Evolutionary conservation across 192 early-diverging fungal species (phyloP).

Genomic region (Endogone sp.): DNA sequence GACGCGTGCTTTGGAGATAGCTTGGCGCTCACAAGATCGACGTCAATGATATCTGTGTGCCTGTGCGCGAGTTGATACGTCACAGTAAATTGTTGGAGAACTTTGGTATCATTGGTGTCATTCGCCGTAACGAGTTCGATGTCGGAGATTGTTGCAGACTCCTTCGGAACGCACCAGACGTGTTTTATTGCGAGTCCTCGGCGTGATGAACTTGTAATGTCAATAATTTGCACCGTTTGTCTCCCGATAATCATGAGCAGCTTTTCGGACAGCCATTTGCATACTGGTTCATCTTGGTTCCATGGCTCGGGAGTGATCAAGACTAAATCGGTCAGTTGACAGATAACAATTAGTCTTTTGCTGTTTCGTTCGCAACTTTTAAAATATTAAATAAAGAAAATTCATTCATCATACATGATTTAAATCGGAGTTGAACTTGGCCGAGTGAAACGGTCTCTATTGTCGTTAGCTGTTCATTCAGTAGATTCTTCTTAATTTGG

Average conservation of each 20-base stretch:
- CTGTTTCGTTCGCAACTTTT: neutral
- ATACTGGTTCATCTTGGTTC: neutral
- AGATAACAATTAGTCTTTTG: neutral
- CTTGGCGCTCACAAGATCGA: neutral
- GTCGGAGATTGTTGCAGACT: neutral
- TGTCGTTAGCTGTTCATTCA: neutral
- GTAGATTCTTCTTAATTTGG: neutral
- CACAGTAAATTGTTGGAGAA: no score
- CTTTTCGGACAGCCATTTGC: neutral
- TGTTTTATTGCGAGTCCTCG: neutral
- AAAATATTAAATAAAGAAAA: no score
- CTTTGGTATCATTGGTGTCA: neutral
- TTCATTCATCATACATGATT: no score
- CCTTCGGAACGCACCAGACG: neutral
- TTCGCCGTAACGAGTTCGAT: neutral
- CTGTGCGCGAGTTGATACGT: no score
- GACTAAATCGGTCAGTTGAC: neutral
- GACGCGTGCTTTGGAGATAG: neutral
- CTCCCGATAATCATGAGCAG: neutral
- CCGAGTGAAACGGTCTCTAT: no score
- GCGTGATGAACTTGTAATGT: neutral
- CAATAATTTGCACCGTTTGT: neutral
- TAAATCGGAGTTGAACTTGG: no score
- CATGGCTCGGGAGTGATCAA: neutral
- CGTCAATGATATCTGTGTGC: neutral